Conservation (phyloP, 164 flowering plant species). For the Vitis vinifera region ASM3070453v1 NC_081822.1:30051501-30052000, state of each 20-base stretch:
- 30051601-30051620: slow-evolving; percentile 56
- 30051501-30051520: slow-evolving; percentile 96
- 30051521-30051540: slow-evolving; percentile 82
- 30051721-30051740: slow-evolving; percentile 96
- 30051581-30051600: slow-evolving; percentile 70
- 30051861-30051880: slow-evolving; percentile 88
- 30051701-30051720: slow-evolving; percentile 82
- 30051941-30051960: no score
- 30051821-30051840: slow-evolving; percentile 52
- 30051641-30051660: slow-evolving; percentile 28
- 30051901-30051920: no score
- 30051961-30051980: slow-evolving; percentile 68
- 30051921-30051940: no score
- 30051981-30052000: slow-evolving; percentile 82
- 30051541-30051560: slow-evolving; percentile 71
- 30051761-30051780: slow-evolving; percentile 92
- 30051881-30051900: no score
- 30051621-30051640: slow-evolving; percentile 38
- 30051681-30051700: slow-evolving; percentile 75
- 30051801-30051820: slow-evolving; percentile 92
- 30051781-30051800: slow-evolving; percentile 95
- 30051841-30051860: slow-evolving; percentile 85
- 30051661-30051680: slow-evolving; percentile 75
- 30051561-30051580: slow-evolving; percentile 52
- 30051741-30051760: slow-evolving; percentile 92